Conservation (phyloP, 2,329 filamentous ascomycete genomes). For the Hypocreales sp. region DNA sequence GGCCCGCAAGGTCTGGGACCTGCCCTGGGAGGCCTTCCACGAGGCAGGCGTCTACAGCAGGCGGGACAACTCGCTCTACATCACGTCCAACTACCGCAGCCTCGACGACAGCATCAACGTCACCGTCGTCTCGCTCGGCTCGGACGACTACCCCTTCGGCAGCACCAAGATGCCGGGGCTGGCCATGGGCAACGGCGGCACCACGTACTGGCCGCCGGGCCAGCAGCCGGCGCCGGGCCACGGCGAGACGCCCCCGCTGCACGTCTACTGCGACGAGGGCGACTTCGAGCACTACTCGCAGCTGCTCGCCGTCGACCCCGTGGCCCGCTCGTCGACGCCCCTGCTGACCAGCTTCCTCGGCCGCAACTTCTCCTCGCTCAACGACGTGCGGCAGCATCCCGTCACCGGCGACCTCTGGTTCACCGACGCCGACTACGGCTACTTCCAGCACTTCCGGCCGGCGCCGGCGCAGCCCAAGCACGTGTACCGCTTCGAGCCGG, state of each 20-base stretch:
- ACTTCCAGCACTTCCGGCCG: conserved; percentile 40
- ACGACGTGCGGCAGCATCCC: conserved; percentile 39
- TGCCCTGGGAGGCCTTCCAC: conserved; percentile 36
- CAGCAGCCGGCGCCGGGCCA: conserved; percentile 1
- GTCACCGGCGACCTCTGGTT: conserved; percentile 46
- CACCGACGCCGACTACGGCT: conserved; percentile 46
- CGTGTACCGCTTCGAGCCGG: conserved; percentile 39
- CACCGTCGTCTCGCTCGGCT: conserved; percentile 7
- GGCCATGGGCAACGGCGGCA: conserved; percentile 9
- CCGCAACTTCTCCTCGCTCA: conserved; percentile 43
- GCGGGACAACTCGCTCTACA: conserved; percentile 5
- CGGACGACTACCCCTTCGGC: conserved; percentile 5
- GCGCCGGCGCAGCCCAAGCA: conserved; percentile 37
- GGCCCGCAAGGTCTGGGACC: conserved; percentile 5
- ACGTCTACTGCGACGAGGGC: conserved; percentile 9
- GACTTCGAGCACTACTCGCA: conserved; percentile 35
- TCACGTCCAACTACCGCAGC: conserved; percentile 16
- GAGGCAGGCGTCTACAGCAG: conserved; percentile 32
- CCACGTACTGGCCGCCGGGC: conserved; percentile 8
- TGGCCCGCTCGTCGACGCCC: conserved; percentile 10
- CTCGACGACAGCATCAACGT: conserved; percentile 21
- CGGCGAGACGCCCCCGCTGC: conserved; percentile 7
- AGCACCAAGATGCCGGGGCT: conserved; percentile 8
- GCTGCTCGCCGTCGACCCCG: conserved; percentile 5
- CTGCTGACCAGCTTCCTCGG: conserved; percentile 45